These are phyloP conservation scores for Collybia sordida DNA, from an alignment of 768 basidiomycete genomes.

Conservation along the genomic window DNA sequence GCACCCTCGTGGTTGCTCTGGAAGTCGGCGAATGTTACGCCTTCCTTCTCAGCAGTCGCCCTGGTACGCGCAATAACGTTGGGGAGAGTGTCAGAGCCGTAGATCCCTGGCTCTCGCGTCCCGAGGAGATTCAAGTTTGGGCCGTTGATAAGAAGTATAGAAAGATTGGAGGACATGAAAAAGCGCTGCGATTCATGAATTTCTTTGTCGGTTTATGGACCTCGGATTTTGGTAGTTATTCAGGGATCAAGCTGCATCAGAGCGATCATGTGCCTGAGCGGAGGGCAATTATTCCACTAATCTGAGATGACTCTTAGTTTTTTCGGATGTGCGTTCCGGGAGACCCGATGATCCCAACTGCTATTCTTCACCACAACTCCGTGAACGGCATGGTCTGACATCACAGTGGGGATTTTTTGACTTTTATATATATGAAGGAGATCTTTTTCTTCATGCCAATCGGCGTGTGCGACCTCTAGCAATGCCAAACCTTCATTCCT, in stretches of 20 bases:
- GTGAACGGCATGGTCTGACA: background rate
- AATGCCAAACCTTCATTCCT: slow-evolving; percentile 17
- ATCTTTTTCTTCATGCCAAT: background rate
- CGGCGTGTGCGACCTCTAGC: background rate
- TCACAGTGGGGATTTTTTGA: background rate
- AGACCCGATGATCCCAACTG: background rate
- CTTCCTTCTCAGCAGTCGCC: slow-evolving; percentile 8
- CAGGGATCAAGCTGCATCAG: too few species aligned
- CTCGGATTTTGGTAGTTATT: too few species aligned
- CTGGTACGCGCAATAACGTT: slow-evolving; percentile 12
- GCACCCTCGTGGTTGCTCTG: slow-evolving; percentile 23
- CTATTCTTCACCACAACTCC: background rate
- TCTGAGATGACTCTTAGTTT: too few species aligned
- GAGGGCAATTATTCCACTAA: too few species aligned
- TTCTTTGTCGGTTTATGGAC: background rate
- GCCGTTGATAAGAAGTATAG: slow-evolving; percentile 19
- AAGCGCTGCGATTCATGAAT: background rate
- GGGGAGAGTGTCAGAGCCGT: slow-evolving; percentile 14
- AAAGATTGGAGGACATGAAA: slow-evolving; percentile 4
- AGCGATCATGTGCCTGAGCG: too few species aligned
- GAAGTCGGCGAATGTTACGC: slow-evolving; percentile 13
- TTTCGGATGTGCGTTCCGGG: background rate
- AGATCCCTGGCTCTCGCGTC: slow-evolving; percentile 16
- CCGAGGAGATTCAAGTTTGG: slow-evolving; percentile 18
- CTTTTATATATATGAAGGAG: too few species aligned